These are phyloP conservation scores for Zoysia pacifica DNA, from an alignment of 176 grass and related monocot genomes.

Conservation along the genomic window DNA sequence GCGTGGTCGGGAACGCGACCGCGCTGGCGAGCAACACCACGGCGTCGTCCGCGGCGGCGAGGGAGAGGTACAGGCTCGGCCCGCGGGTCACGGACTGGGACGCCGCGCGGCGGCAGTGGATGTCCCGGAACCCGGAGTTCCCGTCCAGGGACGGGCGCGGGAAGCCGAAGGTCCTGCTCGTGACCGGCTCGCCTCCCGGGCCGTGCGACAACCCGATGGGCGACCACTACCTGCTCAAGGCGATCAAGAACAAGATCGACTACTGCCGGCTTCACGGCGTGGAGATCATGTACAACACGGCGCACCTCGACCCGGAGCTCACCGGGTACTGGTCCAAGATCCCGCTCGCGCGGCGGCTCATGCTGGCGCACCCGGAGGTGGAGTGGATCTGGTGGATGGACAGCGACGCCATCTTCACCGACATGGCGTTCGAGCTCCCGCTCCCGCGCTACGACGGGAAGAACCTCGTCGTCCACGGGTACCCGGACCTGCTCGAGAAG, in stretches of 20 bases:
- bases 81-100: constrained; percentile 55
- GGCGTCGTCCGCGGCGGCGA: not conserved
- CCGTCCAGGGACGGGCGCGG: constrained; percentile 14
- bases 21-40: not conserved
- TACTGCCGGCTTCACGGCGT: constrained; percentile 85
- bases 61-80: constrained; percentile 54
- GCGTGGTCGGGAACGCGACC: too few relatives aligned
- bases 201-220: constrained; percentile 72
- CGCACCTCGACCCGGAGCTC: constrained; percentile 50
- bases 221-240: constrained; percentile 80
- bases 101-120: constrained; percentile 45
- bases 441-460: constrained; percentile 40
- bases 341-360: constrained; percentile 57
- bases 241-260: constrained; percentile 87
- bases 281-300: constrained; percentile 79
- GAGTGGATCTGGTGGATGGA: constrained; percentile 96
- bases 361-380: constrained; percentile 82
- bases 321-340: constrained; percentile 72
- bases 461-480: constrained; percentile 66
- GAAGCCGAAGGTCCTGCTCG: constrained; percentile 51
- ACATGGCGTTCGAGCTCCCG: constrained; percentile 85
- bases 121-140: constrained; percentile 1
- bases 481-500: constrained; percentile 51
- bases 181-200: constrained; percentile 64
- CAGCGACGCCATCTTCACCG: constrained; percentile 73